phyloP scores from a whole-genome alignment of 345 rosid genomes.

The Cardamine chenopodiifolia region DNA sequence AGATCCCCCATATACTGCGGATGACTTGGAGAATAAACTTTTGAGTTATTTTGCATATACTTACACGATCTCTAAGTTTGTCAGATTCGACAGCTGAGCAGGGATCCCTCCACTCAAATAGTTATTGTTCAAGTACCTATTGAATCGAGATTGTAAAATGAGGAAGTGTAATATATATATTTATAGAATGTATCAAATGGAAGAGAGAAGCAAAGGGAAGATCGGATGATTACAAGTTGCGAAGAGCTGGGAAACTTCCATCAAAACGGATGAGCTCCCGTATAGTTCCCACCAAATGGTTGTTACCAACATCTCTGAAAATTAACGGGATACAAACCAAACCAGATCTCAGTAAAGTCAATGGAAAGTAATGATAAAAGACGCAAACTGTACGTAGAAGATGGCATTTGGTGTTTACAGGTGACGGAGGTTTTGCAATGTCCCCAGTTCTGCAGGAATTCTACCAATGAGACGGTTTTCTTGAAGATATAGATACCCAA shows the following conservation, averaged over 20 bases:
- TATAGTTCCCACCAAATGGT: slow-evolving; percentile 91
- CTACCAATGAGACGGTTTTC: slow-evolving; percentile 89
- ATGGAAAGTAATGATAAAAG: slow-evolving; percentile 2
- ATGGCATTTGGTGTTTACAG: slow-evolving; percentile 44
- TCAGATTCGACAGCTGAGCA: slow-evolving; percentile 84
- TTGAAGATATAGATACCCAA: slow-evolving; percentile 86
- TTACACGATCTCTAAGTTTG: slow-evolving; percentile 90
- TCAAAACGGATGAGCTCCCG: slow-evolving; percentile 87
- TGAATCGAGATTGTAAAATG: slow-evolving; percentile 15
- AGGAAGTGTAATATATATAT: background rate
- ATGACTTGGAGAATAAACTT: background rate
- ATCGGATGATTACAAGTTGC: slow-evolving; percentile 75
- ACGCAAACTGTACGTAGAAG: background rate
- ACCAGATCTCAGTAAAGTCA: background rate
- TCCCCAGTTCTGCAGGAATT: slow-evolving; percentile 82
- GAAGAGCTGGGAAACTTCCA: slow-evolving; percentile 83
- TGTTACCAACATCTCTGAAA: slow-evolving; percentile 88
- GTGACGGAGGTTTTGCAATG: slow-evolving; percentile 65
- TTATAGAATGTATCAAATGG: background rate
- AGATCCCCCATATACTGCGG: background rate
- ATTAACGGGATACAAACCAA: slow-evolving; percentile 19
- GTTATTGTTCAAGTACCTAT: slow-evolving; percentile 84
- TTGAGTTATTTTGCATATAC: slow-evolving; percentile 28
- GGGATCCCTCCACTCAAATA: slow-evolving; percentile 95
- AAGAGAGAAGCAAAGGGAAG: slow-evolving; percentile 8